These are phyloP conservation scores for Diutina pseudorugosa DNA, from an alignment of 1,139 yeast species.

Conservation along the genomic window DNA sequence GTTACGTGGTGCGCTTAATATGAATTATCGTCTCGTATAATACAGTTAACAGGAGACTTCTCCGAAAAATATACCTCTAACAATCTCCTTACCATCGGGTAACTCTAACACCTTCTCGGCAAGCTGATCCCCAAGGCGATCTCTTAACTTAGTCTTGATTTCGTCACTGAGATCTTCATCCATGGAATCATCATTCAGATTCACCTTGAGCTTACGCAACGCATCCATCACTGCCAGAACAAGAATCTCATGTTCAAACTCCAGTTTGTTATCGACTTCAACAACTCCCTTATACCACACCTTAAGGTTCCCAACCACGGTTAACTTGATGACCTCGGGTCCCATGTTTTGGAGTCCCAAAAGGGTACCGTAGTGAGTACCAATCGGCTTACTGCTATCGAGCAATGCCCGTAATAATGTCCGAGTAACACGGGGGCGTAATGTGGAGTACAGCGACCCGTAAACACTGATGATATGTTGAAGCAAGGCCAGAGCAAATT, in stretches of 20 bases:
- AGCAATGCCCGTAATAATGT: conserved; percentile 84
- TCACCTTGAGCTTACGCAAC: conserved; percentile 31
- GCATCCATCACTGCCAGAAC: conserved; percentile 43
- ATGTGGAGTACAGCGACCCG: conserved; percentile 79
- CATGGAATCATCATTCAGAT: conserved; percentile 21
- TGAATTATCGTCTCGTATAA: background rate
- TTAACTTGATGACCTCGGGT: conserved; percentile 74
- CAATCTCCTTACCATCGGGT: conserved; percentile 43
- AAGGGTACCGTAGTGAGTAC: conserved; percentile 88
- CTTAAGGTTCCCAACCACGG: conserved; percentile 71
- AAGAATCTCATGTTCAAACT: conserved; percentile 33
- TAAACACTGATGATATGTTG: conserved; percentile 67
- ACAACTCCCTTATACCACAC: conserved; percentile 61
- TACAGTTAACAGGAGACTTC: conserved; percentile 19
- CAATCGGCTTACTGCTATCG: conserved; percentile 65
- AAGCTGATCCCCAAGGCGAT: conserved; percentile 52
- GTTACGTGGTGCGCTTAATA: background rate
- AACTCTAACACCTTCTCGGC: conserved; percentile 38
- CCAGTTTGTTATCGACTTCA: conserved; percentile 23
- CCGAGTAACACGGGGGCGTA: conserved; percentile 89
- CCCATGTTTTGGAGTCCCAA: conserved; percentile 79
- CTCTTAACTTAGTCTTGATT: conserved; percentile 32
- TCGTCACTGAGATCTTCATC: conserved; percentile 26
- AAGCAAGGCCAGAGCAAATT: conserved; percentile 75
- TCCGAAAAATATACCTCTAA: conserved; percentile 70